Percentiles rank a stretch among this genome's conserved stretches.
phyloP scores from a whole-genome alignment of 331 rosid species.

The Quercus tomentella region DNA sequence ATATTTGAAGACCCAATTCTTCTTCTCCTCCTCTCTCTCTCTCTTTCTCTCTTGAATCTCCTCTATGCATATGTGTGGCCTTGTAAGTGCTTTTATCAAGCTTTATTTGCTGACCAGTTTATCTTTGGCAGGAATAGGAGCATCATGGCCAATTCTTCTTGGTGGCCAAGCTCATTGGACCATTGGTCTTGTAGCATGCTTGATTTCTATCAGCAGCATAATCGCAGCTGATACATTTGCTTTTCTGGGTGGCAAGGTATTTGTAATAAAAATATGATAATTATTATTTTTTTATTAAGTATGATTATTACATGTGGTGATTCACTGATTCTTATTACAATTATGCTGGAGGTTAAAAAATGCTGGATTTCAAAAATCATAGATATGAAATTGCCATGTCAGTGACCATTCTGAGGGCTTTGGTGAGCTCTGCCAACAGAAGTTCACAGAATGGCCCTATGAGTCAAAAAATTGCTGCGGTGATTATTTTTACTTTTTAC shows the following conservation, averaged over 20 bases:
- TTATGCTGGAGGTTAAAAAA: background rate
- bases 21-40: background rate
- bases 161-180: conserved; percentile 98
- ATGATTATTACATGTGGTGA: conserved; percentile 6
- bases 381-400: background rate
- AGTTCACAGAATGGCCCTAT: background rate
- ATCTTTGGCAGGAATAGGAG: conserved; percentile 55
- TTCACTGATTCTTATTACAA: conserved; percentile 2
- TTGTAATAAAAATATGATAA: background rate
- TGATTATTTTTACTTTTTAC: background rate
- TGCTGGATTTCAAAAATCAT: background rate
- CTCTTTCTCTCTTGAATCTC: background rate
- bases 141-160: conserved; percentile 78
- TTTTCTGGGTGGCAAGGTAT: conserved; percentile 94
- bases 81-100: conserved; percentile 6
- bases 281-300: background rate
- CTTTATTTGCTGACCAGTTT: conserved; percentile 3
- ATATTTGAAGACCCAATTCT: background rate
- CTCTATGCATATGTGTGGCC: background rate
- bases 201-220: conserved; percentile 73
- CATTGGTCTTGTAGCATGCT: conserved; percentile 92
- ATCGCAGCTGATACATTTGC: conserved; percentile 91
- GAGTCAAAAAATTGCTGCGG: background rate
- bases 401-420: background rate
- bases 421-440: background rate